A percentile compares a stretch with the other conserved stretches of the same genome.
Conservation (phyloP, 495 filamentous ascomycete genomes). For the Venustampulla echinocandica region DNA sequence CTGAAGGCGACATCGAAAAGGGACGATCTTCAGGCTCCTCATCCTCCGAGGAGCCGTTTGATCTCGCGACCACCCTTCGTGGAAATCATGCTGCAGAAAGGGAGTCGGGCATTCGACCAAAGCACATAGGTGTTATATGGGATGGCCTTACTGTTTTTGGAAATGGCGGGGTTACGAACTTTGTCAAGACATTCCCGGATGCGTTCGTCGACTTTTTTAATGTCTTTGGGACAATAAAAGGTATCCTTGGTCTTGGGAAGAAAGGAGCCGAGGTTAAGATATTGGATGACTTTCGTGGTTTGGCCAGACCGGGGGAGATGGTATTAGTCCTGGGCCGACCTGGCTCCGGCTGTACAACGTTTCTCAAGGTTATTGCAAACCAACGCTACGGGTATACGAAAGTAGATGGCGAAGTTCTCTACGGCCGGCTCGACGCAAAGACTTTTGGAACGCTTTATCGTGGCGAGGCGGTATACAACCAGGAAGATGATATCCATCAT, state of each 20-base stretch:
- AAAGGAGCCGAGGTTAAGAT: slow-evolving; percentile 38
- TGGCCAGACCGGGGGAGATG: slow-evolving; percentile 40
- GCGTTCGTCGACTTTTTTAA: slow-evolving; percentile 73
- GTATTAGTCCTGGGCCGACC: slow-evolving; percentile 63
- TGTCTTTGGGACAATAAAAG: slow-evolving; percentile 46
- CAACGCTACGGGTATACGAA: slow-evolving; percentile 55
- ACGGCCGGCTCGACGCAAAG: slow-evolving; percentile 52
- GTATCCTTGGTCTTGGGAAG: slow-evolving; percentile 37
- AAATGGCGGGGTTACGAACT: slow-evolving; percentile 65
- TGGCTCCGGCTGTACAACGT: slow-evolving; percentile 63
- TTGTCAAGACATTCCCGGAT: slow-evolving; percentile 75
- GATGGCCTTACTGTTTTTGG: slow-evolving; percentile 69
- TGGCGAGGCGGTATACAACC: slow-evolving; percentile 57
- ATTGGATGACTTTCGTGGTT: slow-evolving; percentile 52
- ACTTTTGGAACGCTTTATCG: slow-evolving; percentile 53
- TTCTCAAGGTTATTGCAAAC: slow-evolving; percentile 61
- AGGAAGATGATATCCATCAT: slow-evolving; percentile 57
- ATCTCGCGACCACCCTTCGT: slow-evolving; percentile 60
- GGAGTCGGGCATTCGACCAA: slow-evolving; percentile 68
- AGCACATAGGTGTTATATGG: slow-evolving; percentile 76
- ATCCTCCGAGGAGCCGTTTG: slow-evolving; percentile 49
- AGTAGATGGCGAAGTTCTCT: slow-evolving; percentile 53
- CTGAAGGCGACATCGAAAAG: slow-evolving; percentile 41
- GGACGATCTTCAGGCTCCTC: slow-evolving; percentile 33
- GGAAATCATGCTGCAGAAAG: slow-evolving; percentile 61